phyloP scores from a whole-genome alignment of 208 protist genomes.

The Trypanosoma scelopori region DNA sequence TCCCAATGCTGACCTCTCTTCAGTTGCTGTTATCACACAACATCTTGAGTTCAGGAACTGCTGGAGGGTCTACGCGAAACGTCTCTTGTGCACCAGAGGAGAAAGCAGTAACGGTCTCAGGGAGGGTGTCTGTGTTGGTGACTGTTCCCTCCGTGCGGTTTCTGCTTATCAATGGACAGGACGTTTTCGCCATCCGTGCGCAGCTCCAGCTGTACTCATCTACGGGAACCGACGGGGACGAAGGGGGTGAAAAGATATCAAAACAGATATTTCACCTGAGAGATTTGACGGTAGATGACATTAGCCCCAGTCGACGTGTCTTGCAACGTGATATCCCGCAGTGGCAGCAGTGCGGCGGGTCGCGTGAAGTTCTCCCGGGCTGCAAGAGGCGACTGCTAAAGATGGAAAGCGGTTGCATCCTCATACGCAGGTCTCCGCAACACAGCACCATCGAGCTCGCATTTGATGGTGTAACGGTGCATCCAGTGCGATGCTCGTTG shows the following conservation, averaged over 20 bases:
- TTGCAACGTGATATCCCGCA: slow-evolving; percentile 16
- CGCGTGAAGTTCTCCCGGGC: not conserved
- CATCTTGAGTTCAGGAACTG: not conserved
- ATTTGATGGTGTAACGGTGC: slow-evolving; percentile 2
- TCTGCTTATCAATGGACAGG: slow-evolving; percentile 23
- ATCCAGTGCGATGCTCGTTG: slow-evolving; percentile 5
- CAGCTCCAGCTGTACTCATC: slow-evolving; percentile 16
- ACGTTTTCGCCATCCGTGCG: slow-evolving; percentile 17
- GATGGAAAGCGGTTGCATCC: slow-evolving; percentile 12
- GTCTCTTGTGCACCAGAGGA: not conserved
- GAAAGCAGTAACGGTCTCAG: not conserved
- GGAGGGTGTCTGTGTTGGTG: slow-evolving; percentile 4
- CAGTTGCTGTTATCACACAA: not conserved
- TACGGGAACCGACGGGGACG: not conserved
- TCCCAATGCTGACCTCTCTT: slow-evolving; percentile 4
- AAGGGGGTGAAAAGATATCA: not conserved
- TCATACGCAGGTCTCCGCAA: not conserved
- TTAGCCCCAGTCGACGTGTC: slow-evolving; percentile 12
- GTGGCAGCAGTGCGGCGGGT: slow-evolving; percentile 4
- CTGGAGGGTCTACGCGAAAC: no score
- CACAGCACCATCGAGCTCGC: not conserved
- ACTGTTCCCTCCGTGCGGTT: slow-evolving; percentile 14
- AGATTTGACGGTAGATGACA: slow-evolving; percentile 14
- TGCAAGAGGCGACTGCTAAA: slow-evolving; percentile 11
- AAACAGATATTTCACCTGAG: slow-evolving; percentile 15